These are phyloP conservation scores for Candida boleticola DNA, from an alignment of 805 yeast species.

Conservation along the genomic window DNA sequence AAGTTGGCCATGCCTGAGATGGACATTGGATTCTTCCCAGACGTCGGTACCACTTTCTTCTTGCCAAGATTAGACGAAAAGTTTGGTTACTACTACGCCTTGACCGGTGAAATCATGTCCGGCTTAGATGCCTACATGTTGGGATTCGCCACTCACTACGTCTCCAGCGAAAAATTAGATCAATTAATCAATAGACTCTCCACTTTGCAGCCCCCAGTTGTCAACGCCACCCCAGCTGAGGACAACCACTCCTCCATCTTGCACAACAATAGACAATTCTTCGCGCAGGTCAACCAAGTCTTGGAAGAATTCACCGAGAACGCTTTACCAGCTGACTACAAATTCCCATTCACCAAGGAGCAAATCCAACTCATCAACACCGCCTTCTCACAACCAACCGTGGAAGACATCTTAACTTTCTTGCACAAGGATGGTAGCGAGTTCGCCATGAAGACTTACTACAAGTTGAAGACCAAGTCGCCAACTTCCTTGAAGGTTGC, in stretches of 20 bases:
- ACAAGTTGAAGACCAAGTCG: slow-evolving; percentile 62
- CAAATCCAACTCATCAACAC: slow-evolving; percentile 64
- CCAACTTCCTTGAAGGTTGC: slow-evolving; percentile 77
- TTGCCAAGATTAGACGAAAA: slow-evolving; percentile 79
- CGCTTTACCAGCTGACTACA: slow-evolving; percentile 60
- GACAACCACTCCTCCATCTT: slow-evolving; percentile 17
- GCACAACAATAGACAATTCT: slow-evolving; percentile 36
- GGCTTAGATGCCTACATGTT: slow-evolving; percentile 81
- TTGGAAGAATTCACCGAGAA: slow-evolving; percentile 73
- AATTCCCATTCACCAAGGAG: slow-evolving; percentile 54
- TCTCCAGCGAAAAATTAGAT: slow-evolving; percentile 61
- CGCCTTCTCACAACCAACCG: slow-evolving; percentile 54
- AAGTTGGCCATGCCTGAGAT: slow-evolving; percentile 97
- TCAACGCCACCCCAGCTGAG: slow-evolving; percentile 26
- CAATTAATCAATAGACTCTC: slow-evolving; percentile 65
- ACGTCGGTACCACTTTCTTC: slow-evolving; percentile 92
- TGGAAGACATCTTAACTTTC: slow-evolving; percentile 56
- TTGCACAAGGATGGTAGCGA: slow-evolving; percentile 54
- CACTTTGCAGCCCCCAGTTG: slow-evolving; percentile 48
- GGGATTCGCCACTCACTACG: slow-evolving; percentile 90
- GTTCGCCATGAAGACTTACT: slow-evolving; percentile 62
- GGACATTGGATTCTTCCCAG: slow-evolving; percentile 94
- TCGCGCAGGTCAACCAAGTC: slow-evolving; percentile 61
- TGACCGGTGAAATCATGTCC: slow-evolving; percentile 75
- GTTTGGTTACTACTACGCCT: slow-evolving; percentile 79